A percentile compares a stretch with the other conserved stretches of the same genome.
Conservation (phyloP, 768 basidiomycete genomes). For the Floccularia luteovirens region DNA sequence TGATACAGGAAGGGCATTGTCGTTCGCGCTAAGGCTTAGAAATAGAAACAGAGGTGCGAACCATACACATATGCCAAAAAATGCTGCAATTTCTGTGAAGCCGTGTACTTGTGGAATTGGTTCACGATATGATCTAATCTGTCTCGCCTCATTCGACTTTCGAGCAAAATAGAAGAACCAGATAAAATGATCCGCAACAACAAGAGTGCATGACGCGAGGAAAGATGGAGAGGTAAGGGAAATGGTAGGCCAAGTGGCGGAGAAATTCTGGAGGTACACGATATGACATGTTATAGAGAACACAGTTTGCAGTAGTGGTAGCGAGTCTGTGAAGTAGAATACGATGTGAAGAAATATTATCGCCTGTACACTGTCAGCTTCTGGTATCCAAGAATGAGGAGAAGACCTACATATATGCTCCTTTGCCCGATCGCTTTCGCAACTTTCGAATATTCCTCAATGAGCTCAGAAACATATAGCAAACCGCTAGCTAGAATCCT, state of each 20-base stretch:
- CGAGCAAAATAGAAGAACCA: conserved; percentile 96
- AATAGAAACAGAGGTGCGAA: conserved; percentile 89
- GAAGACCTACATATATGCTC: conserved; percentile 74
- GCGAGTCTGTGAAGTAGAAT: conserved; percentile 72
- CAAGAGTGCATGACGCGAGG: conserved; percentile 77
- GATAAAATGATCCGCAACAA: conserved; percentile 85
- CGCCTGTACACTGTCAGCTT: conserved; percentile 35
- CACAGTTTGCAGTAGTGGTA: conserved; percentile 65
- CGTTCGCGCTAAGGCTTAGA: conserved; percentile 92
- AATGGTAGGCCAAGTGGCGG: conserved; percentile 84
- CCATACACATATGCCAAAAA: conserved; percentile 85
- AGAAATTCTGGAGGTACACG: conserved; percentile 92
- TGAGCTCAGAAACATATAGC: conserved; percentile 89
- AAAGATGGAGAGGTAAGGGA: conserved; percentile 82
- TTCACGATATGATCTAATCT: conserved; percentile 39
- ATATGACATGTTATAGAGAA: conserved; percentile 84
- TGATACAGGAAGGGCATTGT: conserved; percentile 85
- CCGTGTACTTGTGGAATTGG: conserved; percentile 26
- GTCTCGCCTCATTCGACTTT: conserved; percentile 56
- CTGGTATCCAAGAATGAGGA: conserved; percentile 4
- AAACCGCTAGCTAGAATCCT: conserved; percentile 81
- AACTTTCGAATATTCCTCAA: conserved; percentile 83
- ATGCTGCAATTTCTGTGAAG: conserved; percentile 75
- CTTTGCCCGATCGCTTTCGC: conserved; percentile 82
- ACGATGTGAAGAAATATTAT: conserved; percentile 74